A percentile compares a stretch with the other conserved stretches of the same genome.
Evolutionary conservation across 2,329 filamentous ascomycete genomes (phyloP).

Genomic region (Lachnellula suecica): DNA sequence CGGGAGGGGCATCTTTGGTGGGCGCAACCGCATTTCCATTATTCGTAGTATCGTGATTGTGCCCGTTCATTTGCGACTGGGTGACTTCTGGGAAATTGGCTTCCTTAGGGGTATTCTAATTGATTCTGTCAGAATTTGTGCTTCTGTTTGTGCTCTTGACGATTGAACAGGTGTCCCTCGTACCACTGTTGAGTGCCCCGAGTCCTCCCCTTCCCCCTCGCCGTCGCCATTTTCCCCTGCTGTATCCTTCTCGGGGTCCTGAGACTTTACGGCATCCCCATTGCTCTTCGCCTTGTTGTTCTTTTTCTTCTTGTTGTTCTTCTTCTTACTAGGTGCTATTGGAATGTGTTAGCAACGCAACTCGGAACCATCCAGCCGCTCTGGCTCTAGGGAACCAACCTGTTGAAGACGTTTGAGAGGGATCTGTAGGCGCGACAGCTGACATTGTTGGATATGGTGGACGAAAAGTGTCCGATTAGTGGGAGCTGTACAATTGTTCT

Average conservation of each 20-base stretch:
- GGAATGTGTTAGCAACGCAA: conserved; percentile 26
- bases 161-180: conserved; percentile 35
- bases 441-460: conserved; percentile 29
- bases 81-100: conserved; percentile 20
- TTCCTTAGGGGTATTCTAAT: conserved; percentile 31
- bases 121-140: conserved; percentile 23
- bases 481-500: not conserved
- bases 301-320: conserved; percentile 57
- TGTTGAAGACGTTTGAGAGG: conserved; percentile 27
- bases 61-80: conserved; percentile 29
- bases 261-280: conserved; percentile 33
- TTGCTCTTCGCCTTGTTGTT: conserved; percentile 41
- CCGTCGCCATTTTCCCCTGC: conserved; percentile 39
- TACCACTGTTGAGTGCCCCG: conserved; percentile 31
- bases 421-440: conserved; percentile 30
- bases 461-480: not conserved
- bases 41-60: conserved; percentile 20
- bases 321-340: conserved; percentile 46
- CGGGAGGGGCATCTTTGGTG: conserved; percentile 7
- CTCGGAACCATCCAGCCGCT: too few relatives aligned
- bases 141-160: conserved; percentile 8
- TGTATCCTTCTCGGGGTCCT: conserved; percentile 34
- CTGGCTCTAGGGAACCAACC: conserved; percentile 23
- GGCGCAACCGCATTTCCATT: conserved; percentile 26
- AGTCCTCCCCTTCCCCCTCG: conserved; percentile 42